Conservation (phyloP, 495 filamentous ascomycete genomes). For the Entonaema liquescens region DNA sequence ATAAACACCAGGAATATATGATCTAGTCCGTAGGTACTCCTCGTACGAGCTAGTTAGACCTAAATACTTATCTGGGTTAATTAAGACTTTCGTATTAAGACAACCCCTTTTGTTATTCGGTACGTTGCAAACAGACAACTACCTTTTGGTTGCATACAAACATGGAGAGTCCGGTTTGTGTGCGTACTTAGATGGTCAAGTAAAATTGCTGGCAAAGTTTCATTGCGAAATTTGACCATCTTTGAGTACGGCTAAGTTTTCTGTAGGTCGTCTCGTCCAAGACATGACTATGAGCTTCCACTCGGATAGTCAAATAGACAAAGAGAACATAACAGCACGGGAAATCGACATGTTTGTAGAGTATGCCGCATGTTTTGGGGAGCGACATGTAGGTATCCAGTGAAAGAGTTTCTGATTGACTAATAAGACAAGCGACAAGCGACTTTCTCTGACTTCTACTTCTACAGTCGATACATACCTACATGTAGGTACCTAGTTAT, state of each 20-base stretch:
- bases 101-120: not conserved
- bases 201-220: not conserved
- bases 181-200: not conserved
- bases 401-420: not conserved
- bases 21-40: too few relatives aligned
- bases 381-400: not conserved
- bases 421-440: not conserved
- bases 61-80: too few relatives aligned
- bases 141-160: not conserved
- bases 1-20: too few relatives aligned
- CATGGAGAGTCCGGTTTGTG: not conserved
- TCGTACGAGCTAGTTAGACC: too few relatives aligned
- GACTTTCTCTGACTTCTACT: too few relatives aligned
- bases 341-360: not conserved
- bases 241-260: too few relatives aligned
- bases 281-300: not conserved
- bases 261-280: too few relatives aligned
- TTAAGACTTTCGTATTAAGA: not conserved
- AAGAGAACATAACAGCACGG: not conserved
- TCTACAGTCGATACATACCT: not conserved
- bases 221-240: not conserved
- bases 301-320: not conserved
- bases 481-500: conserved; percentile 3
- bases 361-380: not conserved
- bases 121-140: not conserved